Percentiles rank a stretch among this genome's conserved stretches.
These are phyloP conservation scores for Vigna reflexopilosa DNA, from an alignment of 306 rosid species.

Conservation along the genomic window DNA sequence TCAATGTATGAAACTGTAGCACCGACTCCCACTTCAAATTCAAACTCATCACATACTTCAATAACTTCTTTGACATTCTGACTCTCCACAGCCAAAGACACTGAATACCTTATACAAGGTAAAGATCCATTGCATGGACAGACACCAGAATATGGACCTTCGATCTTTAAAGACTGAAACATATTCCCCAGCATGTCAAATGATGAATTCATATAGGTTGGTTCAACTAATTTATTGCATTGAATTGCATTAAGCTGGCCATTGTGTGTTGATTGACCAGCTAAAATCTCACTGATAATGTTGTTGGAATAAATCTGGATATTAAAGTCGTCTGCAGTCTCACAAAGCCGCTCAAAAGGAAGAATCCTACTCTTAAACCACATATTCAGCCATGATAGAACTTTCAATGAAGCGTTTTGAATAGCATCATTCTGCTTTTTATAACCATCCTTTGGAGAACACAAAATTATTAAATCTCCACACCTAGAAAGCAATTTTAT, in stretches of 20 bases:
- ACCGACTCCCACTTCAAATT: constrained; percentile 89
- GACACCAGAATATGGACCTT: constrained; percentile 83
- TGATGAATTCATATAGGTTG: constrained; percentile 43
- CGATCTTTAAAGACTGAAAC: constrained; percentile 53
- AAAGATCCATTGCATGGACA: constrained; percentile 79
- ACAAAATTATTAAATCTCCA: constrained; percentile 67
- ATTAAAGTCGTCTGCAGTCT: constrained; percentile 52
- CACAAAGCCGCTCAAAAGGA: constrained; percentile 57
- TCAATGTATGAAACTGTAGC: constrained; percentile 70
- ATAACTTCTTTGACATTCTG: constrained; percentile 60
- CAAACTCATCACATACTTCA: constrained; percentile 76
- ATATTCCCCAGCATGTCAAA: constrained; percentile 41
- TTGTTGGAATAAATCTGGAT: constrained; percentile 57
- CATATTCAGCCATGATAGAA: constrained; percentile 73
- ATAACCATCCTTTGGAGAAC: constrained; percentile 64
- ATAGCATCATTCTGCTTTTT: constrained; percentile 82
- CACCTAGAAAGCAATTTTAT: constrained; percentile 65
- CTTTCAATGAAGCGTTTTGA: constrained; percentile 80
- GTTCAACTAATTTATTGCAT: constrained; percentile 45
- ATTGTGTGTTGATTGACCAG: constrained; percentile 52
- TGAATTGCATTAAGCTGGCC: constrained; percentile 45
- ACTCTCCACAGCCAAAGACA: constrained; percentile 60
- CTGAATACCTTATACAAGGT: constrained; percentile 68
- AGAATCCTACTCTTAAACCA: constrained; percentile 58
- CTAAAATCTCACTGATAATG: constrained; percentile 55